A percentile compares a stretch with the other conserved stretches of the same genome.
Evolutionary conservation across 129 eudicot genomes (phyloP).

Genomic region (Ambrosia trifida): DNA sequence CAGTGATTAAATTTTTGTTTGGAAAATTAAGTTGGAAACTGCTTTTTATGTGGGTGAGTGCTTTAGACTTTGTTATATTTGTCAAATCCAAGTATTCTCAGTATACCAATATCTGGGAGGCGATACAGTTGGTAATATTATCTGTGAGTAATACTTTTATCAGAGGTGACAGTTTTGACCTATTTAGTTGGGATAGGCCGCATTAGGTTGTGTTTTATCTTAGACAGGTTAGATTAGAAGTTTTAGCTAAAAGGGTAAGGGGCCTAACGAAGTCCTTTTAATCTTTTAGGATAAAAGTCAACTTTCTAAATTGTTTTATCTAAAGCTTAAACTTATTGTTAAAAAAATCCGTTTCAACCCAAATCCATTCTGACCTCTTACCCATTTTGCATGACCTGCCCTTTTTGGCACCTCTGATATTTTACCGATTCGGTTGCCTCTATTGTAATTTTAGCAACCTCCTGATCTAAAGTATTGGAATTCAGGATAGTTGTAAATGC

Average conservation of each 20-base stretch:
- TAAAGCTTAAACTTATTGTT: neutral
- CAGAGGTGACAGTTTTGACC: neutral
- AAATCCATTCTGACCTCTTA: neutral
- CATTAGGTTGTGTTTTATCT: neutral
- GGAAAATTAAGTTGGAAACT: constrained; percentile 60
- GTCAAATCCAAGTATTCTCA: neutral
- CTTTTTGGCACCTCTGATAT: neutral
- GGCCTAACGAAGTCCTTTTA: neutral
- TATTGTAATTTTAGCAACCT: constrained; percentile 14
- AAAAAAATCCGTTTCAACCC: neutral
- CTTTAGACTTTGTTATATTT: constrained; percentile 6
- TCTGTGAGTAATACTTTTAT: neutral
- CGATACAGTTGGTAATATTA: neutral
- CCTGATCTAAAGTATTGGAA: constrained; percentile 21
- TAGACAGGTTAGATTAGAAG: neutral
- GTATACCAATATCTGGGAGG: neutral
- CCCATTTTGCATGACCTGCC: neutral
- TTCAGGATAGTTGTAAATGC: constrained; percentile 58
- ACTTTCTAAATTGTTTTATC: neutral
- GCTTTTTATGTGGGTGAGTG: constrained; percentile 79
- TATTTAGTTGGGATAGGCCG: neutral
- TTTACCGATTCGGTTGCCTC: neutral
- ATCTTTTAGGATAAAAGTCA: neutral
- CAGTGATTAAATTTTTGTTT: constrained; percentile 58
- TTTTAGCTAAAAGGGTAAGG: neutral